These are phyloP conservation scores for Phyllosticta citribraziliensis DNA, from an alignment of 2,329 filamentous ascomycete species.

Conservation along the genomic window DNA sequence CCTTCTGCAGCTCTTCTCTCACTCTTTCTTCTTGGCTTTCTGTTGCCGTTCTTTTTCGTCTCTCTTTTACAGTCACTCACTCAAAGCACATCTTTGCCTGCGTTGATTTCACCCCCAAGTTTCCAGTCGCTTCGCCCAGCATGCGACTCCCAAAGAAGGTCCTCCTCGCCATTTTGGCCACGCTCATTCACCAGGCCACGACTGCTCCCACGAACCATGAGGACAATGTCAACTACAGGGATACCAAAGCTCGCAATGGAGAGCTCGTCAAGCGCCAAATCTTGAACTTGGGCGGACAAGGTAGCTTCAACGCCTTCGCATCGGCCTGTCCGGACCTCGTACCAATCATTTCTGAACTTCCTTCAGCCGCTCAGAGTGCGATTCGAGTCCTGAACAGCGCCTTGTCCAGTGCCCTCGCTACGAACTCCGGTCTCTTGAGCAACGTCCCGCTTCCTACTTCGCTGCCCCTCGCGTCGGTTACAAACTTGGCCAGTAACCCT, in stretches of 20 bases:
- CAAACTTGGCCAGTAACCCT: neutral
- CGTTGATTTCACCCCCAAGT: neutral
- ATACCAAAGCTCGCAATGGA: neutral
- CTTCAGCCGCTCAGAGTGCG: neutral
- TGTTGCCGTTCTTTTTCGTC: neutral
- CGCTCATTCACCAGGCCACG: conserved; percentile 7
- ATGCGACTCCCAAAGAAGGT: conserved; percentile 8
- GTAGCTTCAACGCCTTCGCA: neutral
- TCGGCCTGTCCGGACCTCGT: neutral
- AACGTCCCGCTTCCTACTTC: neutral
- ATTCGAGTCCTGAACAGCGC: conserved; percentile 3
- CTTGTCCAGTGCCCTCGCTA: neutral
- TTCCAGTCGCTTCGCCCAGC: neutral
- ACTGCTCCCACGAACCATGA: conserved; percentile 4
- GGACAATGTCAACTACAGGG: neutral
- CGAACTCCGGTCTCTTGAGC: neutral
- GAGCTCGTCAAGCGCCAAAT: conserved; percentile 4
- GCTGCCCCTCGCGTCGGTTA: neutral
- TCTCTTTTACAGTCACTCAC: neutral
- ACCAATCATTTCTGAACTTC: neutral
- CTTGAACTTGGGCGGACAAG: neutral
- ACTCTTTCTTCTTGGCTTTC: neutral
- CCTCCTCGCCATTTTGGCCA: conserved; percentile 7
- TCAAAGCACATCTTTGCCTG: neutral
- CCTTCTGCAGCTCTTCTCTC: neutral